Base-by-base conservation (phyloP, 306 rosid species). In the Malus sieversii region DNA sequence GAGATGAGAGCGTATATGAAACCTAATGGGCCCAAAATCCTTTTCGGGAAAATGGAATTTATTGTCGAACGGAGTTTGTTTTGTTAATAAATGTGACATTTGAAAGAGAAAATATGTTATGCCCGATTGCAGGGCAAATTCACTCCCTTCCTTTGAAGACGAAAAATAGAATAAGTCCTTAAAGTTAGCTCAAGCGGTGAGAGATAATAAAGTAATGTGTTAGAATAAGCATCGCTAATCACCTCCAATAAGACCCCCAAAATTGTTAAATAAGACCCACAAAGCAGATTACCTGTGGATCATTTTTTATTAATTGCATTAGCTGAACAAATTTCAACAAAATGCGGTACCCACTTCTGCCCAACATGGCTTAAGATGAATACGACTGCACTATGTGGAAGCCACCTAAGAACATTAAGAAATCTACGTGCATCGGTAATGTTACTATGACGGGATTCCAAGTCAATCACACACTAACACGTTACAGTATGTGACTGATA, bases 231-330 rank as follows among this genome's bases (percentile, higher is more conserved):
- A 33, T 33, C 5, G 35, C 35, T 33, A 33, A 48, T 16, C 55
- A 48, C 55, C 55, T 48, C 2, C 3, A 48, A 48, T 16, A 5
- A 48, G 55, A 15, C 20, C 55, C 3, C 20, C 2, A 15, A 48
- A 48, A 15, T 4, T 1, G 55, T 35, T 19, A 32, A 64, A 10
- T 8, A 66, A 66, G 22, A 30, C 20, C 22, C 70, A 35, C 46
- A 9, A 66, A 66, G 27, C 51, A 20, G 8, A 18, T 35, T 80
- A 76, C 62, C 78, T 69, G 90, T 68, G 72, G 32, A 78, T 73
- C 79, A 79, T 75, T 84, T 70, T 42, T 68, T 16, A 51, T 15
- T 29, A 44, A 40, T 53, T 52, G 42, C 81, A 67, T 70, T 38
- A 35, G 38, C 20, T 30, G 51, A 13, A 32, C 46, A 25, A 57